Base-by-base conservation (phyloP, 2,329 filamentous ascomycete genomes). In the Fusarium nisikadoi region DNA sequence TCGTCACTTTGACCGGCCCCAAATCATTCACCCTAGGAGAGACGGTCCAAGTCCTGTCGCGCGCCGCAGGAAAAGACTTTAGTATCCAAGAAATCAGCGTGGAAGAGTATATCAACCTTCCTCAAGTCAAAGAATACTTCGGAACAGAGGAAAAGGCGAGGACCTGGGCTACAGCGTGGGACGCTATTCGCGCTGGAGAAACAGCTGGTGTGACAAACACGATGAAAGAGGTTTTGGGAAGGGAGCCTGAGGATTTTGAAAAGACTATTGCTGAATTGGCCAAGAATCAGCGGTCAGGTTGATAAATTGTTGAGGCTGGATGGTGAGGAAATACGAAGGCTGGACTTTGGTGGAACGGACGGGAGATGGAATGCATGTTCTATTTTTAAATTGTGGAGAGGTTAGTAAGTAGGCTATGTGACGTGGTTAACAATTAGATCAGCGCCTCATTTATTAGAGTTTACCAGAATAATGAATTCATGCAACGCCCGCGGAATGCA, bases 81-180 rank as follows among this genome's bases (percentile, higher is more conserved):
- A 9, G 29, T 17, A 74, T 74, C 7, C 57, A 53, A 27, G 6
- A 74, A 16, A 36, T 72, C 0, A 64, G 58, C 4, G 61, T 74
- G 10, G 71, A 74, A 2, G 72, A 70, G 16, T 74, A 70, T 6
- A 14, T 43, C 6, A 54, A 54, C 13, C 68, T 72, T 1, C 49
- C 65, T 2, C 60, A 73, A 17, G 43, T 74, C 5, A 45, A 56
- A 12, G 29, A 17, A 8, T 63, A 65, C 5, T 74, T 74, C 8
- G 65, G 61, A 2, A 57, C 54, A 0, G 53, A 62, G 12, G 53
- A 70, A 1, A 45, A 61, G 2, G 68, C 71, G 1, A 59, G 20
- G 3, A 67, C 68, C 0, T 74, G 72, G 72, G 72, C 72, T 19
- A 74, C 72, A 8, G 72, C 72, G 4, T 74, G 71, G 71, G 61